Base-by-base conservation (phyloP, 2,329 filamentous ascomycete species). In the Hypoxylon rubiginosum region DNA sequence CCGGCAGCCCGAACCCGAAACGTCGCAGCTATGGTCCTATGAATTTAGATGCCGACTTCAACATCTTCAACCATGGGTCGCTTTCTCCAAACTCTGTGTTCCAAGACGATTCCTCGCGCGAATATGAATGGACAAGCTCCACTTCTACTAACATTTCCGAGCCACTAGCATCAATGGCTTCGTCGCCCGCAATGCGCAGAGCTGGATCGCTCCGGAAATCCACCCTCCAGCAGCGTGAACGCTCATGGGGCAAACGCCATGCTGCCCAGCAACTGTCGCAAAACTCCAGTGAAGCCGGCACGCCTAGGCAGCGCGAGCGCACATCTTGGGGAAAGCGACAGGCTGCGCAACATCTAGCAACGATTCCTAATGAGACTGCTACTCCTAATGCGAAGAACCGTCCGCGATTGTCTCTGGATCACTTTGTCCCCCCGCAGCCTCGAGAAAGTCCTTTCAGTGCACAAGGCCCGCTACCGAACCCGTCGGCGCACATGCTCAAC, bases 1-100 rank as follows among this genome's bases (percentile, higher is more conserved):
- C 92, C 60, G 92, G 92, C 71, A 97, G 92, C 75, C 95, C 96
- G 0, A 92, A 95, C 64, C 92, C 94, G 50, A 97, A 97, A 83
- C 88, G 96, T 70, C 89, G 96, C 74, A 97, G 94, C 79, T 93
- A 97, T 77, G 91, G 91, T 53, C 86, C 90, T 46, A 84, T 90
- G n/a, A 87, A 82, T 71, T 83, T 90, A 67, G 84, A 85, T 49
- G 78, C 82, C 26, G 85, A 86, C 71, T 91, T 93, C 75, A 93
- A 89, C 77, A 89, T 97, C 34, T 97, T 97, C 77, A 93, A 94
- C 64, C 84, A 86, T 62, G 80, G 74, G 48, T 76, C 75, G 61
- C 72, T 61, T 76, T 79, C 69, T 74, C 79, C 55, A 66, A 82
- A 78, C 60, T 87, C 87, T 68, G 86, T 86, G 49, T 83, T 82